Evolutionary conservation across 371 early-diverging fungal genomes (phyloP), one percentile per base, ranked within the genome.

Genomic region (Funneliformis caledonium): DNA sequence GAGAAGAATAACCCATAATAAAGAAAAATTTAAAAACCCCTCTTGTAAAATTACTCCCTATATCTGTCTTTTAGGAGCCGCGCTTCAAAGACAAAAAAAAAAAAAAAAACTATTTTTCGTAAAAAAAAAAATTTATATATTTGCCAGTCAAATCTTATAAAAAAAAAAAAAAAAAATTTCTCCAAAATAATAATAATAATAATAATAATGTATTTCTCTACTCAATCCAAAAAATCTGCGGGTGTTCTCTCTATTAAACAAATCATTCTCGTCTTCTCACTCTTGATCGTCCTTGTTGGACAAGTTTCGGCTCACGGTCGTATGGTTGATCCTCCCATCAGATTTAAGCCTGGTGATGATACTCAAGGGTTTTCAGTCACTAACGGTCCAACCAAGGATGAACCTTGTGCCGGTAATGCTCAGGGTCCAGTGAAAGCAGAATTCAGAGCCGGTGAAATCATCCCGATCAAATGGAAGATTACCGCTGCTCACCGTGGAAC

Each of bases 401-500:
- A 43, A 37, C 80, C 80, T 16, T 73, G 80, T 43, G 56, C 60
- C 1, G 74, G 62, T 6, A 11, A 33, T 72, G 31, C 56, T n/a
- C 11, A 72, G 11, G 73, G 73, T 9, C 42, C 72, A 1, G 47
- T 80, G 19, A 14, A 12, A 11, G 26, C 80, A 4, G 60, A 12
- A 12, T 80, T n/a, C 16, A 33, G 33, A 62, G 1, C 80, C 45
- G 72, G 80, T 9, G 33, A 61, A 45, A 72, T 1, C 61, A 64
- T 72, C 45, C 22, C 37, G 5, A 72, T 72, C 10, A 19, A 33
- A 59, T 80, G 72, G 73, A 65, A 43, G 64, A 80, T 80, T 45
- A 37, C 48, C 26, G 60, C 72, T 1, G 72, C 80, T 50, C 80
- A 80, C 59, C 59, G 22, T 9, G 80, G 80, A 2, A 47, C 12